A percentile compares a stretch with the other conserved stretches of the same genome.
Evolutionary conservation across 129 eudicot genomes (phyloP).

Genomic region (Silybum marianum): DNA sequence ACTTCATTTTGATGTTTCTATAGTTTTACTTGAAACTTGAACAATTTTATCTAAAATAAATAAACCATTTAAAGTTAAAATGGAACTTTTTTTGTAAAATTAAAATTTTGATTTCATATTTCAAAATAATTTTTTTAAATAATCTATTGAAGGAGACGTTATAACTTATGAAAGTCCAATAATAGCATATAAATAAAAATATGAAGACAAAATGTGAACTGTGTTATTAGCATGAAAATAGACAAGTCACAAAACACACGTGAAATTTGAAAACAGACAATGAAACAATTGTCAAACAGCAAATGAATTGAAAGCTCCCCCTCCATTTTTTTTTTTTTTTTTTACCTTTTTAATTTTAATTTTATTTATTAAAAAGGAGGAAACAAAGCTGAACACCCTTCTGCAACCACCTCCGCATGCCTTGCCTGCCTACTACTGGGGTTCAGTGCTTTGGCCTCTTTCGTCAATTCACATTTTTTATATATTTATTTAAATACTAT

Average conservation of each 20-base stretch:
- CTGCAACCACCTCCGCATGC: constrained; percentile 36
- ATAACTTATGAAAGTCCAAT: no score
- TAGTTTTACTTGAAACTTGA: no score
- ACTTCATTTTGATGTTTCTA: no score
- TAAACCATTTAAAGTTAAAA: no score
- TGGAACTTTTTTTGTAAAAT: no score
- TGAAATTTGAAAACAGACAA: constrained; percentile 14
- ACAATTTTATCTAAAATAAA: no score
- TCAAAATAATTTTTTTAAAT: no score
- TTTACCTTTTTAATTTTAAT: background rate
- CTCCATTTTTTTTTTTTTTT: background rate
- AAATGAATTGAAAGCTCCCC: constrained; percentile 22
- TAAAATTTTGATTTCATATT: no score
- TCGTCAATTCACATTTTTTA: background rate
- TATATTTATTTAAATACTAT: background rate
- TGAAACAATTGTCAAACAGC: constrained; percentile 33
- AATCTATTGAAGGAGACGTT: no score
- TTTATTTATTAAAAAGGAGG: background rate
- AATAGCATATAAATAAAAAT: background rate
- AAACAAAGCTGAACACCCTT: constrained; percentile 33
- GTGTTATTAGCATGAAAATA: constrained; percentile 14
- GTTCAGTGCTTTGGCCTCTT: constrained; percentile 11
- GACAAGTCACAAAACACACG: constrained; percentile 36
- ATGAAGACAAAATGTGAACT: constrained; percentile 27
- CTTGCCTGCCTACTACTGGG: constrained; percentile 7